These are phyloP conservation scores for Alectoria sarmentosa DNA, from an alignment of 495 filamentous ascomycete species.

Conservation along the genomic window DNA sequence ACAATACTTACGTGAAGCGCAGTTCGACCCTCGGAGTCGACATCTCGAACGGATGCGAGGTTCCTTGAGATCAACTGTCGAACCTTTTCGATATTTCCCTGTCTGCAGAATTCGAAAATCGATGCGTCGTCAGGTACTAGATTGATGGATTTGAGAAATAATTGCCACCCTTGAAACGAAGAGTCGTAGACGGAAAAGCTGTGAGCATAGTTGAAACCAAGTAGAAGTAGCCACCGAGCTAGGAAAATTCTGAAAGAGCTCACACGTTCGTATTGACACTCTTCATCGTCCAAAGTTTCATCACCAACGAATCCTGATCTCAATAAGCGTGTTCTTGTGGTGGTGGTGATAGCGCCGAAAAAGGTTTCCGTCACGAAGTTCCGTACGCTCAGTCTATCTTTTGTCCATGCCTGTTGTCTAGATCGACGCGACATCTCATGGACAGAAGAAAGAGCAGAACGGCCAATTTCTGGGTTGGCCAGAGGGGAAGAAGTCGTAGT, in stretches of 20 bases:
- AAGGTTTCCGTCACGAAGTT: neutral
- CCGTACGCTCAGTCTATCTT: neutral
- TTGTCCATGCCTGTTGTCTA: neutral
- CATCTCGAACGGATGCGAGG: slow-evolving; percentile 3
- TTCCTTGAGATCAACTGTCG: neutral
- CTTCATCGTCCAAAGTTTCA: neutral
- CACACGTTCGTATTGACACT: neutral
- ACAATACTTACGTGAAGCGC: neutral
- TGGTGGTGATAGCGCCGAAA: neutral
- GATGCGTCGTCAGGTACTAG: slow-evolving; percentile 16
- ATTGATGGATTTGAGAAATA: neutral
- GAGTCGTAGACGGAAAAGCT: neutral
- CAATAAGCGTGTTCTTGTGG: neutral
- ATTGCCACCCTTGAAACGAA: slow-evolving; percentile 15
- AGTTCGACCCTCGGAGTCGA: neutral
- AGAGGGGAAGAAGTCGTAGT: neutral
- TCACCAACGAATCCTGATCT: neutral
- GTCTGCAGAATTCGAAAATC: slow-evolving; percentile 16
- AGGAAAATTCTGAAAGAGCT: slow-evolving; percentile 4
- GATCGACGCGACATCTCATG: neutral
- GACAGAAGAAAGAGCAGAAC: neutral
- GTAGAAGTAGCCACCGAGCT: slow-evolving; percentile 7
- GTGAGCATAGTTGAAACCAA: slow-evolving; percentile 12
- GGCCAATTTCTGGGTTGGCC: neutral
- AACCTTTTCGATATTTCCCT: slow-evolving; percentile 11